Conservation (phyloP, 169 alveolate genomes). For the Plasmodium gallinaceum region DNA sequence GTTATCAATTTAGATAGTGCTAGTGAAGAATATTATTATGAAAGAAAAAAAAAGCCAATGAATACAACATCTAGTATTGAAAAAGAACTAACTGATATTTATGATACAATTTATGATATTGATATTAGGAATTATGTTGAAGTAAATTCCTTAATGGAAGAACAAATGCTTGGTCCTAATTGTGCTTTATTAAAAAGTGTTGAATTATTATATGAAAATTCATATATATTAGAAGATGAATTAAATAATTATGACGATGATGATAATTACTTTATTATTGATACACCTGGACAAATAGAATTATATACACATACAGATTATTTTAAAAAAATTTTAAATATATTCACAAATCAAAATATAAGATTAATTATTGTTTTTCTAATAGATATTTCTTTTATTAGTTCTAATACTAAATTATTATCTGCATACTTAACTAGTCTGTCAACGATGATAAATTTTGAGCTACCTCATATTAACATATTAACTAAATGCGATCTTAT, state of each 20-base stretch:
- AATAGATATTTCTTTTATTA: constrained; percentile 95
- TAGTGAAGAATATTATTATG: constrained; percentile 89
- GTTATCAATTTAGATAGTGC: constrained; percentile 98
- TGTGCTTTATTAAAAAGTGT: constrained; percentile 97
- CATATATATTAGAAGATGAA: constrained; percentile 96
- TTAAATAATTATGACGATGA: constrained; percentile 93
- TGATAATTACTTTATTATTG: constrained; percentile 95
- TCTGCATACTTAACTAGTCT: constrained; percentile 95
- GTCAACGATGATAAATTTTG: constrained; percentile 96
- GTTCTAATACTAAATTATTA: constrained; percentile 94
- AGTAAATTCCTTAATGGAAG: constrained; percentile 94
- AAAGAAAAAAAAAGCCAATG: constrained; percentile 76
- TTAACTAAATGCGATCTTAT: constrained; percentile 97
- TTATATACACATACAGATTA: constrained; percentile 96
- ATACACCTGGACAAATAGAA: constrained; percentile 98
- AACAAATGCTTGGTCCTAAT: constrained; percentile 96
- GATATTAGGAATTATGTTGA: constrained; percentile 97
- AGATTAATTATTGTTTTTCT: constrained; percentile 94
- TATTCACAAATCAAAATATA: constrained; percentile 91
- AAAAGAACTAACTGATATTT: constrained; percentile 81
- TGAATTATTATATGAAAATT: constrained; percentile 94
- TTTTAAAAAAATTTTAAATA: constrained; percentile 91
- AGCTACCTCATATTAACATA: constrained; percentile 95
- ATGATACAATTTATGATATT: constrained; percentile 85
- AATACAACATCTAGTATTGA: constrained; percentile 89